Evolutionary conservation across 2,329 filamentous ascomycete genomes (phyloP), one percentile per base, ranked within the genome.

Genomic region (Torrubiellomyces zombiae): DNA sequence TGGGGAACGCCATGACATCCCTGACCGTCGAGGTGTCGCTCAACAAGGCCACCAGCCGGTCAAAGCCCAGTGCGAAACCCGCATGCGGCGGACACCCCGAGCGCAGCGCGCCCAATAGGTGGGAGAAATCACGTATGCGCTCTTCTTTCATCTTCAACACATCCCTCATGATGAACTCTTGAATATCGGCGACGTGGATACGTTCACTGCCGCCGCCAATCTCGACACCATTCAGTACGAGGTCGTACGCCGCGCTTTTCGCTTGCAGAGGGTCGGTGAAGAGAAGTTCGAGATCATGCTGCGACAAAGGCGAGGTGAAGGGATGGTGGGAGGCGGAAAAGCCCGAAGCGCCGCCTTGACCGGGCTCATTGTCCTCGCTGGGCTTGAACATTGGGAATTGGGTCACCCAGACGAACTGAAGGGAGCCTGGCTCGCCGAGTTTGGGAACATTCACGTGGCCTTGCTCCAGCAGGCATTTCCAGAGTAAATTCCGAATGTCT

Each of bases 1-100:
- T 98, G 0, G 89, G 91, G 43, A 98, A 98, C 0, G 85, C 85
- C 49, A 98, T 94, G 2, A 98, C 86, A 53, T 98, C 86, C 31
- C 80, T 62, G 3, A 98, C 76, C 2, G 76, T 83, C 8, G 76
- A 63, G 16, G 67, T 75, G 2, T 75, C 76, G 13, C 76, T 67
- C 60, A 98, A 67, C 1, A 93, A 57, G 1, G 86, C 76, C 19
- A 89, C 63, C 24, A 98, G 51, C 4, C 89, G 64, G 47, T 98
- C 89, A 45, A 94, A 93, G 0, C 89, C 89, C 10, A 98, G 56
- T 1, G 89, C 89, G 34, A 98, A 77, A 0, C 89, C 89, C 0
- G 89, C 85, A 45, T 98, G 89, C 0, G 89, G 91, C 9, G 89
- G 89, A 54, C 89, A 95, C 1, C 86, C 91, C 0, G 79, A 72